Evolutionary conservation across 2,329 filamentous ascomycete species (phyloP).

Genomic region (Colletotrichum incanum): DNA sequence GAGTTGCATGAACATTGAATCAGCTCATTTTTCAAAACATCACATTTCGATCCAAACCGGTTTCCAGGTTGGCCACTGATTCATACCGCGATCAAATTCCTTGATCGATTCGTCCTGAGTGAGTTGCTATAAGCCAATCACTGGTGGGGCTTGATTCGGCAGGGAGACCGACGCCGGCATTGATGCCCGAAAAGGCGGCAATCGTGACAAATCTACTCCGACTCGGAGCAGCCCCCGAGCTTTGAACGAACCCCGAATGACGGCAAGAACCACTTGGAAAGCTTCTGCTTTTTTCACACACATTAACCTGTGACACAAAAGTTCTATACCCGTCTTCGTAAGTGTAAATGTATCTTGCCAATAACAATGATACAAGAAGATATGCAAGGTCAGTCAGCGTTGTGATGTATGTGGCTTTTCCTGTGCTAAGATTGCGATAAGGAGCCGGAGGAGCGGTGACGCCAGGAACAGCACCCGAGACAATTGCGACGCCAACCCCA

Average conservation of each 20-base stretch:
- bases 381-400: background rate
- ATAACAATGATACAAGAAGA: background rate
- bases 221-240: constrained; percentile 19
- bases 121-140: background rate
- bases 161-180: constrained; percentile 25
- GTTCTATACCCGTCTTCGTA: background rate
- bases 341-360: background rate
- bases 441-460: background rate
- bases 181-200: constrained; percentile 10
- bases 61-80: background rate
- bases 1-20: background rate
- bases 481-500: background rate
- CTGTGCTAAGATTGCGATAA: background rate
- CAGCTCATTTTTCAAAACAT: no score
- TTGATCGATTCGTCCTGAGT: background rate
- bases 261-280: background rate
- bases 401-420: no score
- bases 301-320: background rate
- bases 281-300: no score
- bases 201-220: constrained; percentile 29
- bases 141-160: constrained; percentile 10
- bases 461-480: background rate
- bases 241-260: no score
- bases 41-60: no score
- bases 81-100: no score